Evolutionary conservation across 176 grass and related monocot species (phyloP).

Genomic region (Ampelocalamus luodianensis): DNA sequence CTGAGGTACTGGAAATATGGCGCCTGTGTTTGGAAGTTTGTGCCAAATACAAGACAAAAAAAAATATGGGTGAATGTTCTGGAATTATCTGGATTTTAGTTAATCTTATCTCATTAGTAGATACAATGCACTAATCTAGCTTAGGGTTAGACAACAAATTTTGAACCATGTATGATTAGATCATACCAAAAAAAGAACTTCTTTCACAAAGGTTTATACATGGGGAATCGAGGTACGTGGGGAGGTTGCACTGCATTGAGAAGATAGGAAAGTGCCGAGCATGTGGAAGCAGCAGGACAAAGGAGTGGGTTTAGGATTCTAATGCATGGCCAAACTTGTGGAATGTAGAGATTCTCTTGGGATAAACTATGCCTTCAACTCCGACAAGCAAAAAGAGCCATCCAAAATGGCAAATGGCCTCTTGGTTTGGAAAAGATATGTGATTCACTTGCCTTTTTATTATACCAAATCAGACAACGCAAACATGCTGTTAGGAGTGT

Average conservation of each 20-base stretch:
- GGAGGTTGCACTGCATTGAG: background rate
- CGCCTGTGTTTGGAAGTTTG: background rate
- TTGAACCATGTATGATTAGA: background rate
- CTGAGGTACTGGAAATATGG: background rate
- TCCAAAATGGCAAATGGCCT: constrained; percentile 16
- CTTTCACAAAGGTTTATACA: background rate
- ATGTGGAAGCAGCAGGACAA: constrained; percentile 13
- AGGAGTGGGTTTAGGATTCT: constrained; percentile 37
- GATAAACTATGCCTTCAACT: constrained; percentile 40
- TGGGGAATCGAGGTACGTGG: background rate
- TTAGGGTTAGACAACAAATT: background rate
- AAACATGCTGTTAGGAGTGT: background rate
- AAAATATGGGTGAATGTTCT: background rate
- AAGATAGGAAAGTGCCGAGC: constrained; percentile 22
- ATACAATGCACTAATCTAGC: background rate
- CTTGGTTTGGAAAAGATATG: background rate
- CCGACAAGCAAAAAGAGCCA: constrained; percentile 32
- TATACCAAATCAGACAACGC: background rate
- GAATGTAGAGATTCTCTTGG: constrained; percentile 49
- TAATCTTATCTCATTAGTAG: background rate
- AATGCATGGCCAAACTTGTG: constrained; percentile 53
- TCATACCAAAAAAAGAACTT: background rate
- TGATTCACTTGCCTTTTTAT: constrained; percentile 5
- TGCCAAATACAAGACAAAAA: background rate
- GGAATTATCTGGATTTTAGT: background rate